phyloP scores from a whole-genome alignment of 2,329 filamentous ascomycete genomes.

The Fusarium papillatum region DNA sequence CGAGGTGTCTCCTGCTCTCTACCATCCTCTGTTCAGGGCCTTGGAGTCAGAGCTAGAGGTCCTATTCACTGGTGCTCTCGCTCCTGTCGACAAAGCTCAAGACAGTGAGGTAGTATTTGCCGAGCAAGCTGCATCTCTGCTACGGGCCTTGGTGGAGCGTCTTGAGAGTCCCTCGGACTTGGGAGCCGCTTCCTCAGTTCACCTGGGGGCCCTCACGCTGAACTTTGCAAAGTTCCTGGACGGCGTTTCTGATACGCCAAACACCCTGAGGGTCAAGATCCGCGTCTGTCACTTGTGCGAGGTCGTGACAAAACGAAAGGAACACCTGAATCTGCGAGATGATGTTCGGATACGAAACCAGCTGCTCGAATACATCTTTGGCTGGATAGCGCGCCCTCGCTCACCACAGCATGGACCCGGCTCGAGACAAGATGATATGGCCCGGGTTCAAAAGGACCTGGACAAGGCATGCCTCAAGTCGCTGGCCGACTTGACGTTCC shows the following conservation, averaged over 20 bases:
- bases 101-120: constrained; percentile 76
- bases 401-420: constrained; percentile 59
- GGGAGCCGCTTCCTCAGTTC: constrained; percentile 72
- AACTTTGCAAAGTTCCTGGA: constrained; percentile 78
- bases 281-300: constrained; percentile 78
- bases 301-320: constrained; percentile 74
- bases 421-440: constrained; percentile 68
- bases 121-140: constrained; percentile 74
- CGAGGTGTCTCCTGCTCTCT: constrained; percentile 74
- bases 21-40: constrained; percentile 74
- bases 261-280: constrained; percentile 74
- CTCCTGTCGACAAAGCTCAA: constrained; percentile 63
- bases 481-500: constrained; percentile 75
- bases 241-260: constrained; percentile 66
- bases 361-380: constrained; percentile 75
- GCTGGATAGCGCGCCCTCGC: constrained; percentile 75
- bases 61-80: constrained; percentile 70
- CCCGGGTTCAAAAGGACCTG: constrained; percentile 73
- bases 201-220: constrained; percentile 73
- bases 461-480: constrained; percentile 76
- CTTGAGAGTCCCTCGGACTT: constrained; percentile 74
- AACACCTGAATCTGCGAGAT: constrained; percentile 76
- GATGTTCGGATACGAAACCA: constrained; percentile 79
- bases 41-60: constrained; percentile 75
- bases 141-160: constrained; percentile 74